A percentile compares a stretch with the other conserved stretches of the same genome.
These are phyloP conservation scores for Mortierella hygrophila DNA, from an alignment of 192 early-diverging fungal genomes.

Conservation along the genomic window DNA sequence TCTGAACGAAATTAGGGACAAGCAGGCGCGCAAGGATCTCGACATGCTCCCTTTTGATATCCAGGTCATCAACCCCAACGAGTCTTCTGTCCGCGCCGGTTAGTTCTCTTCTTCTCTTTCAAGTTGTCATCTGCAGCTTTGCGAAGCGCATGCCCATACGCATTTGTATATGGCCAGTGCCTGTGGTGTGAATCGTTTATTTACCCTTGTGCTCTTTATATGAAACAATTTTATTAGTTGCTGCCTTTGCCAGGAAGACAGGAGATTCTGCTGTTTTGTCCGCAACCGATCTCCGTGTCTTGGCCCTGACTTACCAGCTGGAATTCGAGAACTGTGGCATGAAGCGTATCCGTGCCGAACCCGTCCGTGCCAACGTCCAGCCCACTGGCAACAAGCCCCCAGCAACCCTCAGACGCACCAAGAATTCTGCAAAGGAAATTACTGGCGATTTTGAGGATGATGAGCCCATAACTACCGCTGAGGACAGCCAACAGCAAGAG, in stretches of 20 bases:
- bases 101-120: conserved; percentile 1
- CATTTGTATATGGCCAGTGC: not conserved
- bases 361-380: conserved; percentile 56
- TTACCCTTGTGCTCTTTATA: conserved; percentile 1
- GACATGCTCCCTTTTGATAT: conserved; percentile 74
- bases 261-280: conserved; percentile 90
- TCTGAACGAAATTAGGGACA: conserved; percentile 84
- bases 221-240: conserved; percentile 61
- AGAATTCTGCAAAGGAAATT: conserved; percentile 41
- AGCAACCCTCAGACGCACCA: conserved; percentile 29
- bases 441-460: conserved; percentile 51
- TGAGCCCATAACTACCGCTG: not conserved
- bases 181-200: not conserved
- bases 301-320: conserved; percentile 91
- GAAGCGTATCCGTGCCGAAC: conserved; percentile 79
- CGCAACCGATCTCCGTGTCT: conserved; percentile 86
- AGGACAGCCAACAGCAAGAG: conserved; percentile 9
- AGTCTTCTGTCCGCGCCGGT: conserved; percentile 75
- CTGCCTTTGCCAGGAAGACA: conserved; percentile 89
- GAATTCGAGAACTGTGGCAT: conserved; percentile 85
- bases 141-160: conserved; percentile 15
- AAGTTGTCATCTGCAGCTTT: conserved; percentile 17
- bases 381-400: conserved; percentile 26
- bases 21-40: conserved; percentile 72
- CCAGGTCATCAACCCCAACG: conserved; percentile 68